A percentile compares a stretch with the other conserved stretches of the same genome.
Evolutionary conservation across 768 basidiomycete genomes (phyloP).

Genomic region (Xerocomellus amylosporus): DNA sequence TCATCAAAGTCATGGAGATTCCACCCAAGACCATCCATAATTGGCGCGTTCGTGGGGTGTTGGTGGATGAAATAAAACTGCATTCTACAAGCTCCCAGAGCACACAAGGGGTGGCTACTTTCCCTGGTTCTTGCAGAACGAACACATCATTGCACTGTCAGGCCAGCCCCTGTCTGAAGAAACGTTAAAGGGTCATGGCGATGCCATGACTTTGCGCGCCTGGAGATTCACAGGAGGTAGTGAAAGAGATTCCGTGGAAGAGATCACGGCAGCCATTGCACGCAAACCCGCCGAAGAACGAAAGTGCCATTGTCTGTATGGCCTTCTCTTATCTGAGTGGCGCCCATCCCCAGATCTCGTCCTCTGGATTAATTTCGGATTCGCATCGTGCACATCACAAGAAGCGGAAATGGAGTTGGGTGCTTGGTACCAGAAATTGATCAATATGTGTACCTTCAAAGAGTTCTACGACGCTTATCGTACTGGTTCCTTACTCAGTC

Average conservation of each 20-base stretch:
- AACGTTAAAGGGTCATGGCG: not conserved
- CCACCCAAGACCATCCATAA: not conserved
- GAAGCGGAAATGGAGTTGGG: not conserved
- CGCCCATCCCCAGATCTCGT: not conserved
- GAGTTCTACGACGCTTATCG: slow-evolving; percentile 1
- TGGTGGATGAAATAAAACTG: slow-evolving; percentile 2
- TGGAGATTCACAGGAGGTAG: slow-evolving; percentile 4
- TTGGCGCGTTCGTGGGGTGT: slow-evolving; percentile 1
- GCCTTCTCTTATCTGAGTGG: not conserved
- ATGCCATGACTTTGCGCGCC: not conserved
- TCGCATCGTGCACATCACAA: not conserved
- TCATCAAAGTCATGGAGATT: not conserved
- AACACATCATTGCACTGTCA: not conserved
- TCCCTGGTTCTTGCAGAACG: slow-evolving; percentile 3
- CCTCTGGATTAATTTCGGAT: not conserved
- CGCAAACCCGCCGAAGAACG: not conserved
- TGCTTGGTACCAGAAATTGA: not conserved
- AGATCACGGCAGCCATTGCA: not conserved
- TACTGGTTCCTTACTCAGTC: not conserved
- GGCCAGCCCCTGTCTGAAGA: not conserved
- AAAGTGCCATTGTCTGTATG: not conserved
- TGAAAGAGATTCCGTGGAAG: not conserved
- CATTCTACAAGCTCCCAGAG: not conserved
- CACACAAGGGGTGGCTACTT: not conserved
- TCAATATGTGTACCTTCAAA: not conserved